Base-by-base conservation (phyloP, 169 alveolate species). In the Plasmodium billcollinsi region DNA sequence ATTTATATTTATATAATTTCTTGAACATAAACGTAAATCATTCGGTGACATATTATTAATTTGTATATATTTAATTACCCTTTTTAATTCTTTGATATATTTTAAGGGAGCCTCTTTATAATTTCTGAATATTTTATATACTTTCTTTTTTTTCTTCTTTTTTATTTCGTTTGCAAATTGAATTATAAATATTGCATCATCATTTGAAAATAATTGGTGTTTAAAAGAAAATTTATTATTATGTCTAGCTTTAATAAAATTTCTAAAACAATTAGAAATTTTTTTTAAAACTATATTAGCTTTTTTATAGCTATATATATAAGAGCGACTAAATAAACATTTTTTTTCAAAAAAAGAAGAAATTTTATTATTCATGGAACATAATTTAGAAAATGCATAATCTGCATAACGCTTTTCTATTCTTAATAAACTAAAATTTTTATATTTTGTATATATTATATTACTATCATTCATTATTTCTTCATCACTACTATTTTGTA, bases 241-340 rank as follows among this genome's bases (percentile, higher is more conserved):
- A 62, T 83, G 83, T 45, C 91, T 83, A 9, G 69, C 74, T 83
- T 83, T 83, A 61, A 83, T 83, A 50, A 83, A 83, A 7, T 83
- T 0, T 67, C 91, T 50, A 62, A 83, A 83, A 14, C 20, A 69
- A 33, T 47, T 54, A 49, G 52, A 45, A 39, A 83, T 83, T 47
- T 61, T 33, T 83, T 83, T 69, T 20, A 83, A 45, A 12, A 67
- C 73, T 4, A 54, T 14, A 29, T 83, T 83, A 6, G 91, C 91
- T 47, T 24, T 56, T 47, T 69, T 83, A 73, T 83, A 83, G 50
- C 83, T 69, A 49, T 83, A 63, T 62, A 67, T 15, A 15, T 39
- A 39, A 39, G 47, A 39, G 47, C 47, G 47, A 11, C 47, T 39
- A 39, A 39, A 39, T 39, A 39, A 39, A 39, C 47, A 39, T 39